Percentiles rank a stretch among this genome's conserved stretches.
Conservation (phyloP, 1,284 basidiomycete species). For the Moniliophthora roreri region DNA sequence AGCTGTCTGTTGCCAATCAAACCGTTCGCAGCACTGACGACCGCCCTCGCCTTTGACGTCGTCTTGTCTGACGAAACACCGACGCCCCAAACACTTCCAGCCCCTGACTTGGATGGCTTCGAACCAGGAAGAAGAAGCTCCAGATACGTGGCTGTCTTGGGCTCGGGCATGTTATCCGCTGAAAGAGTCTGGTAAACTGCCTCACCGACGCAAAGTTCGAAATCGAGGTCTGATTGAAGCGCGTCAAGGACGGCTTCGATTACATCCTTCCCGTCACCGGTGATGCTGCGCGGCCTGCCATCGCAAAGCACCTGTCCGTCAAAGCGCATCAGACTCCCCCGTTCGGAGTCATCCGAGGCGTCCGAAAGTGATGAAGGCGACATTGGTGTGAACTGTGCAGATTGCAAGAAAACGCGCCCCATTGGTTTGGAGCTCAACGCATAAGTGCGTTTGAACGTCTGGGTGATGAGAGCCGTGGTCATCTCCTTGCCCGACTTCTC, state of each 20-base stretch:
- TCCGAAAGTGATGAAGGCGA: slow-evolving; percentile 25
- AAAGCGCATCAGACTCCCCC: slow-evolving; percentile 55
- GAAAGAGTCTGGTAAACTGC: slow-evolving; percentile 81
- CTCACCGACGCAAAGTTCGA: slow-evolving; percentile 76
- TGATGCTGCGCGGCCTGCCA: slow-evolving; percentile 66
- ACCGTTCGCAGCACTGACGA: slow-evolving; percentile 76
- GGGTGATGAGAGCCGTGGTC: slow-evolving; percentile 54
- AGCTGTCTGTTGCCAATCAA: slow-evolving; percentile 54
- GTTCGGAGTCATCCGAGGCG: slow-evolving; percentile 32
- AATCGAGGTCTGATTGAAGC: slow-evolving; percentile 66
- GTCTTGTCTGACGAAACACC: slow-evolving; percentile 85
- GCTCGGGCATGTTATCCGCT: slow-evolving; percentile 46
- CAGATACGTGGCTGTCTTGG: slow-evolving; percentile 82
- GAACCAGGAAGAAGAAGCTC: slow-evolving; percentile 68
- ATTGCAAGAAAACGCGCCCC: slow-evolving; percentile 26
- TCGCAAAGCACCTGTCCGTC: slow-evolving; percentile 75
- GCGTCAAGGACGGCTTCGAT: slow-evolving; percentile 85
- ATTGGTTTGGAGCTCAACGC: slow-evolving; percentile 57
- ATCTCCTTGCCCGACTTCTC: slow-evolving; percentile 81
- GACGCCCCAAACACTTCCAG: slow-evolving; percentile 78
- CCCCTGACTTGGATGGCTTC: slow-evolving; percentile 33
- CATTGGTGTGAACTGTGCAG: slow-evolving; percentile 26
- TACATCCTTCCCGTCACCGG: slow-evolving; percentile 82
- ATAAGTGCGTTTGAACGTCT: slow-evolving; percentile 74
- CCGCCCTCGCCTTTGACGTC: slow-evolving; percentile 78